Conservation (phyloP, 352 stramenopile genomes). For the Phytophthora fragariaefolia region DNA sequence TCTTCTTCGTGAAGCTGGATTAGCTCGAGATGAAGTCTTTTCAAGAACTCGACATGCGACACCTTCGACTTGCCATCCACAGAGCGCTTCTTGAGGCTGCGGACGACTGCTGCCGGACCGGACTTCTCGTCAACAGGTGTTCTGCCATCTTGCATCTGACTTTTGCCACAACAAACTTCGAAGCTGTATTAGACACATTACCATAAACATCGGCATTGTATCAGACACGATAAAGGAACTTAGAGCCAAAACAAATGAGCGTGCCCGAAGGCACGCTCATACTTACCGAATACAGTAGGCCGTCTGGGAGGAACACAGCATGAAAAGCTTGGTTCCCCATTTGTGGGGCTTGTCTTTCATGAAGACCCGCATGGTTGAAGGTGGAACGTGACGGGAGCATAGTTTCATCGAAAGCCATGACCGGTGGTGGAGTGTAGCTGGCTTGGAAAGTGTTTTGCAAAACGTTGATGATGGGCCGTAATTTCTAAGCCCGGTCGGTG, state of each 20-base stretch:
- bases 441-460: not conserved
- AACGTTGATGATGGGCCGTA: not conserved
- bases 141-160: not conserved
- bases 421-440: slow-evolving; percentile 5
- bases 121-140: not conserved
- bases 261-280: not conserved
- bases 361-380: slow-evolving; percentile 22
- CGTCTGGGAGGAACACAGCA: slow-evolving; percentile 6
- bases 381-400: slow-evolving; percentile 12
- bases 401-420: slow-evolving; percentile 12
- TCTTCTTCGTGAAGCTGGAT: too few relatives aligned
- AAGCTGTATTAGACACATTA: slow-evolving; percentile 5
- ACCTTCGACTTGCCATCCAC: too few relatives aligned
- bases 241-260: slow-evolving; percentile 2
- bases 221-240: slow-evolving; percentile 4
- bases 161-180: slow-evolving; percentile 9
- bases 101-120: not conserved
- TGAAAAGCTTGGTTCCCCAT: slow-evolving; percentile 24
- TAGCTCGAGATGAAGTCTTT: too few relatives aligned
- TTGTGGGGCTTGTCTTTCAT: too few relatives aligned
- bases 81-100: too few relatives aligned
- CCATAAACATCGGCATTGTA: not conserved
- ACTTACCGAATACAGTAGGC: slow-evolving; percentile 25
- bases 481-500: slow-evolving; percentile 12
- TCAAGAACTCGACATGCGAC: too few relatives aligned